Base-by-base conservation (phyloP, 2,329 filamentous ascomycete species). In the Fusarium devonianum region DNA sequence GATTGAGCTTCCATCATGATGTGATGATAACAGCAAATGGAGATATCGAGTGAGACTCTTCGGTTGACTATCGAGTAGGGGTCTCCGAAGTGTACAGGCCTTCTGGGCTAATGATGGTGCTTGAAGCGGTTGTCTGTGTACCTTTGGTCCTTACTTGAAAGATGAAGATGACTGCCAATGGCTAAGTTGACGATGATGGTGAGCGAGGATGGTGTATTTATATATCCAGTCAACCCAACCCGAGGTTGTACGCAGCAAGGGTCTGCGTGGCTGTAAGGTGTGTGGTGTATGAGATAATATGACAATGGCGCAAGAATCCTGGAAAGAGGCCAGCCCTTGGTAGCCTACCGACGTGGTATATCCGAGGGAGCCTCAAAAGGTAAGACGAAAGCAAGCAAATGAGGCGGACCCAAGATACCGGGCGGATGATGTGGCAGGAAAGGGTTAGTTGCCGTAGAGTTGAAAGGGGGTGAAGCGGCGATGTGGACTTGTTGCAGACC, bases 381-480 rank as follows among this genome's bases (percentile, higher is more conserved):
- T 59, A 58, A 48, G 49, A 63, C 58, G 42, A 63, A 47, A 34
- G 45, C 49, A 52, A 60, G 42, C 45, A 56, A 51, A 53, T 32
- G 38, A 41, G 47, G 21, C 37, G 44, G 58, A 37, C 34, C 49
- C 48, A 57, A 42, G 29, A 53, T 49, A 40, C 45, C 54, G 49
- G 62, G 49, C 41, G 34, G 44, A 51, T 65, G 62, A 67, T 65
- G 64, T 67, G 64, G 64, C 64, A 64, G 58, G 39, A 61, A 34
- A 50, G 46, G 61, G 65, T 63, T 62, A 65, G 62, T 53, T 65
- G 52, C 53, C 46, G 48, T 60, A 29, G 33, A 50, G 46, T 34
- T 46, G 50, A 30, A 49, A 51, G 35, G 29, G 47, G 50, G 48
- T 28, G 32, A 53, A 44, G 40, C 46, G 43, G 41, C 41, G 52